Conservation (phyloP, 257 asterid genomes). For the Plantago ovata region DNA sequence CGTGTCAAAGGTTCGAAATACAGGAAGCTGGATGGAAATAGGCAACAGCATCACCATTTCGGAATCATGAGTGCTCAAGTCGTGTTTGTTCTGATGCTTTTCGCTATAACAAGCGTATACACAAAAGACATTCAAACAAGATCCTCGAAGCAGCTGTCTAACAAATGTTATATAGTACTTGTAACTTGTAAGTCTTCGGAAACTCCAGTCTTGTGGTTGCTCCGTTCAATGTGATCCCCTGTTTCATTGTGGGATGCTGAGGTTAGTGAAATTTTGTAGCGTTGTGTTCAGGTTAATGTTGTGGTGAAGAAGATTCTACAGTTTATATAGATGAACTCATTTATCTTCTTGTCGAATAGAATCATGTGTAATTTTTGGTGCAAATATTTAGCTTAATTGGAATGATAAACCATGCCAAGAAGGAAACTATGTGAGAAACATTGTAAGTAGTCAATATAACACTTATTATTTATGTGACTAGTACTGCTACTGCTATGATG, state of each 20-base stretch:
- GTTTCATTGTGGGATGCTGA: neutral
- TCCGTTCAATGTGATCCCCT: neutral
- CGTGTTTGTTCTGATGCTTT: conserved; percentile 82
- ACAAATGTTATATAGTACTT: conserved; percentile 43
- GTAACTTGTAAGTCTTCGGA: too few relatives aligned
- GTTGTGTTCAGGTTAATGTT: neutral
- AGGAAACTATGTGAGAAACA: too few relatives aligned
- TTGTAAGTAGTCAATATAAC: too few relatives aligned
- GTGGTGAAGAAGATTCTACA: neutral
- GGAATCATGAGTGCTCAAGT: conserved; percentile 99
- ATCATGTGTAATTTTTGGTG: neutral
- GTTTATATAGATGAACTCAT: neutral
- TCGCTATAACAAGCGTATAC: conserved; percentile 68
- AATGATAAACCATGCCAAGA: too few relatives aligned
- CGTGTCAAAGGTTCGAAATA: conserved; percentile 62
- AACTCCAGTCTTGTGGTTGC: neutral
- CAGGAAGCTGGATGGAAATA: conserved; percentile 99
- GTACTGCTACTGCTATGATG: too few relatives aligned
- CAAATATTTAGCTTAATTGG: too few relatives aligned
- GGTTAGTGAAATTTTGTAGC: conserved; percentile 14
- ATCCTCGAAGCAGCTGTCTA: conserved; percentile 42
- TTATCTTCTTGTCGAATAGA: neutral
- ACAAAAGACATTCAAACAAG: conserved; percentile 64
- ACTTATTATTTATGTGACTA: too few relatives aligned
- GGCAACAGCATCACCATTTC: conserved; percentile 96